Evolutionary conservation across 129 eudicot species (phyloP), one percentile per base, ranked within the genome.

Genomic region (Kitagawia praeruptora): DNA sequence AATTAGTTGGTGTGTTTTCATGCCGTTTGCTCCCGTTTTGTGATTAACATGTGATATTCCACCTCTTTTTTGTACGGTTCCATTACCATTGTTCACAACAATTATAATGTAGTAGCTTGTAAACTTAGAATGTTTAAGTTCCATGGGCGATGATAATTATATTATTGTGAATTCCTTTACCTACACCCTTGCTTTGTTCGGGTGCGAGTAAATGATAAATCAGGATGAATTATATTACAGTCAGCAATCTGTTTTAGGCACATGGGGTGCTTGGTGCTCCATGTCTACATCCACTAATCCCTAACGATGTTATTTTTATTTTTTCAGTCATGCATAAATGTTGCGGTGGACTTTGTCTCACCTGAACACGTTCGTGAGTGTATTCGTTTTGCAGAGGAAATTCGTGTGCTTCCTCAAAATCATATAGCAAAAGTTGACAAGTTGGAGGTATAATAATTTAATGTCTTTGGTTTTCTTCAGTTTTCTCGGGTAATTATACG

Each of bases 351-450:
- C 61, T 89, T 89, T 81, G 88, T 89, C n/a, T 89, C 93, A 23
- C 93, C 93, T 80, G 93, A 89, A 83, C 87, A 86, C 77, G 84
- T 89, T 85, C 80, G 83, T 51, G 93, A 86, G 82, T 89, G 90
- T 79, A 83, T 89, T 51, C 90, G 77, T 8, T 72, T 89, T 74
- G 71, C 93, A 19, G 93, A 85, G 51, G 93, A 89, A 66, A 84
- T 82, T 64, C 90, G 93, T 10, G 46, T 83, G 63, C 93, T 89
- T 40, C 93, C 93, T n/a, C 81, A 78, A 31, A 82, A 79, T 76
- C 93, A 89, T 19, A 83, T 85, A 76, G 93, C 93, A 21, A 89
- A 89, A 77, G 90, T 84, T 71, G 90, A 89, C 80, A 89, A 89
- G 77, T 83, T 89, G 70, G 89, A 86, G 93, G 93, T 89, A 85